Evolutionary conservation across 108 stramenopile genomes (phyloP).

Genomic region (Conticribra weissflogii): DNA sequence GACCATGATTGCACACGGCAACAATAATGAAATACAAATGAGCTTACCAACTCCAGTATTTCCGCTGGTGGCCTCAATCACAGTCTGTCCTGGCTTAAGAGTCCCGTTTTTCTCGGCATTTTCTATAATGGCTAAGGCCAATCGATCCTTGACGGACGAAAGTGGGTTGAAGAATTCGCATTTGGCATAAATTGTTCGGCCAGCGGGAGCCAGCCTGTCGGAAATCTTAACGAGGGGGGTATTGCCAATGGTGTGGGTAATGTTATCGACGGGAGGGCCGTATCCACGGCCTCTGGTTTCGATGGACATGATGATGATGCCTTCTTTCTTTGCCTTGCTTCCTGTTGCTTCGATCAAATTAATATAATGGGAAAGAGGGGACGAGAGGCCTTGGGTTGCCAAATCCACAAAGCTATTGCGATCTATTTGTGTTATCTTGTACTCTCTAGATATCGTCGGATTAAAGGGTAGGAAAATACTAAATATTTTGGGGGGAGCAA

Average conservation of each 20-base stretch:
- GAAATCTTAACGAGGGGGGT: constrained; percentile 65
- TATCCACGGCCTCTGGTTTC: constrained; percentile 40
- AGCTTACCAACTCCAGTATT: constrained; percentile 92
- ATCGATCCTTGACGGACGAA: constrained; percentile 92
- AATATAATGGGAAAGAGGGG: too few relatives aligned
- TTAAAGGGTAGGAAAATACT: too few relatives aligned
- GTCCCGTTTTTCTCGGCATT: constrained; percentile 77
- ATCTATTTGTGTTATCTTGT: too few relatives aligned
- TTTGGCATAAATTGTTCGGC: constrained; percentile 77
- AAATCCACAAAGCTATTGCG: too few relatives aligned
- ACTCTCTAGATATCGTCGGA: too few relatives aligned
- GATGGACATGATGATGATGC: too few relatives aligned
- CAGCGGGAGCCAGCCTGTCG: constrained; percentile 46
- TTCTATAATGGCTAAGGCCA: constrained; percentile 81
- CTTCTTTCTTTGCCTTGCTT: too few relatives aligned
- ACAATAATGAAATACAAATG: constrained; percentile 26
- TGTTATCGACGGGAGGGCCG: constrained; percentile 49
- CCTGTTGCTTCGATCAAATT: too few relatives aligned
- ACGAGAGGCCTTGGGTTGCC: too few relatives aligned
- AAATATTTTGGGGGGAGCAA: too few relatives aligned
- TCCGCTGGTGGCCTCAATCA: constrained; percentile 93
- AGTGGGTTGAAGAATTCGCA: constrained; percentile 88
- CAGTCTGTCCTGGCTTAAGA: constrained; percentile 88
- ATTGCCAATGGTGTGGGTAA: constrained; percentile 62
- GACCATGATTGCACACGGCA: background rate